Evolutionary conservation across 306 rosid genomes (phyloP).

Genomic region (Dryas alaskensis): DNA sequence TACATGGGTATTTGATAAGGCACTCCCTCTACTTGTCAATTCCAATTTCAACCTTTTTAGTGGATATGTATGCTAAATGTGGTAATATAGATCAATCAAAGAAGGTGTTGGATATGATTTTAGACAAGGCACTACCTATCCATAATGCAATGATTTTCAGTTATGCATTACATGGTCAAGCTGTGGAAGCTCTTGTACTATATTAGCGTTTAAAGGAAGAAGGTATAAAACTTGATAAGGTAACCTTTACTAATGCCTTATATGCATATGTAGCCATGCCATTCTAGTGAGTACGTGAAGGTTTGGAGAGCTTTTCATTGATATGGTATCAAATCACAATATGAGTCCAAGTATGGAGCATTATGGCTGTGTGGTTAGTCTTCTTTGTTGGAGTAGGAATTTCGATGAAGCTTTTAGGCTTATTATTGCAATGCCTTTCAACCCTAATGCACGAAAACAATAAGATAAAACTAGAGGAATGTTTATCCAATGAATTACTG

Average conservation of each 20-base stretch:
- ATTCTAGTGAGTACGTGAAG: conserved; percentile 48
- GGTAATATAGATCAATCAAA: conserved; percentile 53
- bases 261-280: conserved; percentile 67
- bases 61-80: conserved; percentile 85
- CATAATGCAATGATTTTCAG: conserved; percentile 80
- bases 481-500: conserved; percentile 45
- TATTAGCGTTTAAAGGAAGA: conserved; percentile 44
- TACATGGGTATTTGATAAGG: conserved; percentile 66
- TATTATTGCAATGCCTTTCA: conserved; percentile 47
- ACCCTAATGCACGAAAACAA: conserved; percentile 64
- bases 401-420: conserved; percentile 68
- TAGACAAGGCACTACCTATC: conserved; percentile 47
- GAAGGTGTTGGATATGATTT: conserved; percentile 42
- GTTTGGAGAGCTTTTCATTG: conserved; percentile 50
- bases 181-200: conserved; percentile 54
- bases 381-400: conserved; percentile 52
- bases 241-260: conserved; percentile 58
- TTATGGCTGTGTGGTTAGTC: conserved; percentile 61
- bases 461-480: conserved; percentile 53
- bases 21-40: conserved; percentile 34
- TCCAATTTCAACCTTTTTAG: conserved; percentile 49
- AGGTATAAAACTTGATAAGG: conserved; percentile 48
- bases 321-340: conserved; percentile 55
- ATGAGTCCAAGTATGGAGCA: conserved; percentile 61
- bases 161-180: conserved; percentile 69